Evolutionary conservation across 2,329 filamentous ascomycete genomes (phyloP).

Genomic region (Aureobasidium sp.): DNA sequence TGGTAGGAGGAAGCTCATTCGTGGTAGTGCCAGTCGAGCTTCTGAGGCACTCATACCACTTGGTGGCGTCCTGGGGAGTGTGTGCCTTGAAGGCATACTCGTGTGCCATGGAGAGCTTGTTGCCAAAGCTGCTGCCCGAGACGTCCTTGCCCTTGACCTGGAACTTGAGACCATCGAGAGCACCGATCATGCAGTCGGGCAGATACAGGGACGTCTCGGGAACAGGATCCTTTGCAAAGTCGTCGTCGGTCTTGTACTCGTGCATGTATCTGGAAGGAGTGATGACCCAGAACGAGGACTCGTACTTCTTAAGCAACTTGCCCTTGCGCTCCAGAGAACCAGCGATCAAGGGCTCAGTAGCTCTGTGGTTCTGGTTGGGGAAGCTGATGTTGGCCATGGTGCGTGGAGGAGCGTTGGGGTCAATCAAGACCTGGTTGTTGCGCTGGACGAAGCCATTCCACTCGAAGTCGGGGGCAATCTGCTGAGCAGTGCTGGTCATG

Average conservation of each 20-base stretch:
- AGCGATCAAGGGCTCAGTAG: slow-evolving; percentile 78
- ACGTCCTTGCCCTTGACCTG: slow-evolving; percentile 92
- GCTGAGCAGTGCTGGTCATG: slow-evolving; percentile 69
- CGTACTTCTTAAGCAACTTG: slow-evolving; percentile 75
- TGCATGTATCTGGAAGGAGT: slow-evolving; percentile 84
- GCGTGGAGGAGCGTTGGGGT: slow-evolving; percentile 67
- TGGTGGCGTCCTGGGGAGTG: slow-evolving; percentile 68
- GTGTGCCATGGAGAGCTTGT: slow-evolving; percentile 70
- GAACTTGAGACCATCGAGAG: slow-evolving; percentile 72
- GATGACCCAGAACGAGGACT: slow-evolving; percentile 80
- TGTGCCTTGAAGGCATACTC: slow-evolving; percentile 86
- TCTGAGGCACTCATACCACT: slow-evolving; percentile 74
- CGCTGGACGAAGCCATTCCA: slow-evolving; percentile 79
- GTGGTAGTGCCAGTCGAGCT: slow-evolving; percentile 48
- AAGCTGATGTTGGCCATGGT: slow-evolving; percentile 69
- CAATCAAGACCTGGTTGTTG: slow-evolving; percentile 64
- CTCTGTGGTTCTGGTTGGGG: slow-evolving; percentile 77
- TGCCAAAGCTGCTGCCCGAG: slow-evolving; percentile 66
- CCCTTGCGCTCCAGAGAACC: slow-evolving; percentile 86
- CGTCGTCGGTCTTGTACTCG: slow-evolving; percentile 91
- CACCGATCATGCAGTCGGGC: slow-evolving; percentile 77
- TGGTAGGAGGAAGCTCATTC: slow-evolving; percentile 32
- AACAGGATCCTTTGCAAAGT: slow-evolving; percentile 61
- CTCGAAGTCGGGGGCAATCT: slow-evolving; percentile 77
- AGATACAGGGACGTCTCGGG: slow-evolving; percentile 89